Base-by-base conservation (phyloP, 495 filamentous ascomycete genomes). In the Trichoderma virens region DNA sequence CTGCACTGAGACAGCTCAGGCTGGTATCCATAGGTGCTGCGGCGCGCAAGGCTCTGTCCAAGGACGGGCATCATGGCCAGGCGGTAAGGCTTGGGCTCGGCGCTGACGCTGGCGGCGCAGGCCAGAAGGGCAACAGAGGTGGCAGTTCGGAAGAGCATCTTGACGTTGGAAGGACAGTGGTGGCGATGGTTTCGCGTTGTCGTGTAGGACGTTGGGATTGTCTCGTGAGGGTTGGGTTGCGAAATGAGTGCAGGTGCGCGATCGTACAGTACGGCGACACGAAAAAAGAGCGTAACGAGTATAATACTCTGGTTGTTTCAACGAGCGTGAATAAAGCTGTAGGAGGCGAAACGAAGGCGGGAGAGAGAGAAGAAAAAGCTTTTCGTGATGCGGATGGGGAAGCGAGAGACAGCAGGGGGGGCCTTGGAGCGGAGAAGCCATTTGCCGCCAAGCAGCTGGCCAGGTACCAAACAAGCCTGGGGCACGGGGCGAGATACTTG, bases 81-180 rank as follows among this genome's bases (percentile, higher is more conserved):
- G 71, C 74, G 74, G 73, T 79, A 80, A 9, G 78, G 78, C 68
- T 68, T 66, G 65, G 75, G 75, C 68, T 79, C 74, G 56, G 72
- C 77, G 64, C 73, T 69, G 34, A 69, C 68, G 66, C 70, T 72
- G 64, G 73, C 70, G 61, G 72, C 75, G 64, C 79, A 68, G 64
- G 73, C 75, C 69, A 78, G 59, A 30, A 71, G 68, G 70, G 78
- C 76, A 41, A 78, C 56, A 5, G 74, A 74, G 63, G 75, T 72
- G 70, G 77, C 54, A 35, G 74, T 66, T 45, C 69, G 66, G 68
- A 72, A 70, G 54, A 78, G 71, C 78, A 80, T 80, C 61, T 59
- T 74, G 68, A 64, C 35, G 60, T 61, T 62, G 59, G 20, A 27
- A n/a, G 28, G n/a, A 8, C 18, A n/a, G 13, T 60, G 9, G 32